Evolutionary conservation across 2,329 filamentous ascomycete genomes (phyloP).

Genomic region (Xylariaceae sp.): DNA sequence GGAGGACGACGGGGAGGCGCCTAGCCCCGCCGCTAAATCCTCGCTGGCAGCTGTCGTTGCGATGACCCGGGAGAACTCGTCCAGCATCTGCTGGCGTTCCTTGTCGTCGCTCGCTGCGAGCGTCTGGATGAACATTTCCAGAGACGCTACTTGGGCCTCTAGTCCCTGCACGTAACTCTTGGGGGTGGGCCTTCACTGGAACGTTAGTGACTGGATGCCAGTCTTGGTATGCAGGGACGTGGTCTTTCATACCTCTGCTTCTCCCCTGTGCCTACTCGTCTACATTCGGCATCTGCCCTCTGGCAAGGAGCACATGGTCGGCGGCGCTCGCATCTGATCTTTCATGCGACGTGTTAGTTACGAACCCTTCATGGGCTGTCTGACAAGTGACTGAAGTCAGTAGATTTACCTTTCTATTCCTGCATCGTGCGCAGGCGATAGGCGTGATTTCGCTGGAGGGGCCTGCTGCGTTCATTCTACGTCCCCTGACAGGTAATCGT

Average conservation of each 20-base stretch:
- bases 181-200: slow-evolving; percentile 42
- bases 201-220: too few relatives aligned
- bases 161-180: slow-evolving; percentile 43
- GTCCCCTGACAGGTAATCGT: background rate
- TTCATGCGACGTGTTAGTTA: slow-evolving; percentile 4
- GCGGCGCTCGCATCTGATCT: slow-evolving; percentile 19
- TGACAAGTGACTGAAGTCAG: background rate
- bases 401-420: slow-evolving; percentile 13
- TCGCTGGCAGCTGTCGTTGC: slow-evolving; percentile 17
- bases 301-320: slow-evolving; percentile 15
- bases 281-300: slow-evolving; percentile 13
- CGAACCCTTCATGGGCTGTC: background rate
- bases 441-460: slow-evolving; percentile 11
- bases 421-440: slow-evolving; percentile 16
- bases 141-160: slow-evolving; percentile 41
- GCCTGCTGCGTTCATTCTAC: slow-evolving; percentile 6
- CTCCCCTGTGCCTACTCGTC: slow-evolving; percentile 15
- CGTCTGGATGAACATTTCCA: slow-evolving; percentile 41
- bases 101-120: slow-evolving; percentile 36
- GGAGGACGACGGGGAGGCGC: too few relatives aligned
- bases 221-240: too few relatives aligned
- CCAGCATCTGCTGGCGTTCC: slow-evolving; percentile 38
- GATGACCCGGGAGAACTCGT: slow-evolving; percentile 26
- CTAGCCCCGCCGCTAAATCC: too few relatives aligned
- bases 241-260: slow-evolving; percentile 19